phyloP scores from a whole-genome alignment of 805 yeast species.

The Soucietia sequanensis region DNA sequence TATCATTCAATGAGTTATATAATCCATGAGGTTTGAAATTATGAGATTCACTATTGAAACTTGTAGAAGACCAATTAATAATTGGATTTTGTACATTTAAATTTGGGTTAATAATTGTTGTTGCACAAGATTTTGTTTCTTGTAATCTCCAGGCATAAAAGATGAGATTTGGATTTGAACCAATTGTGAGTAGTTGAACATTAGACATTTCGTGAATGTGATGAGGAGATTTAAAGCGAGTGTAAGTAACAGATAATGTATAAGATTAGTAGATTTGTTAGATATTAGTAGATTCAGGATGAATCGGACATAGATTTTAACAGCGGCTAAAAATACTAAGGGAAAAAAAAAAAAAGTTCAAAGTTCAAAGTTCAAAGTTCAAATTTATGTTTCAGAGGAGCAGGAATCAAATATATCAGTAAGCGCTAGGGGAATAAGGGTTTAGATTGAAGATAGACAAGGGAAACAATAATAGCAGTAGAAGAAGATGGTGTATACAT shows the following conservation, averaged over 20 bases:
- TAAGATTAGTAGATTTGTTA: too few relatives aligned
- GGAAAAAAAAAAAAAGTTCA: too few relatives aligned
- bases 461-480: too few relatives aligned
- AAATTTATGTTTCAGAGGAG: too few relatives aligned
- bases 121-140: slow-evolving; percentile 36
- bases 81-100: background rate
- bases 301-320: too few relatives aligned
- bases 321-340: too few relatives aligned
- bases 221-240: too few relatives aligned
- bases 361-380: too few relatives aligned
- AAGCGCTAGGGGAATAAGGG: background rate
- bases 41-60: slow-evolving; percentile 2
- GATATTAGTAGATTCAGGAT: too few relatives aligned
- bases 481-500: too few relatives aligned
- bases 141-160: slow-evolving; percentile 61
- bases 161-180: slow-evolving; percentile 55
- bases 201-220: slow-evolving; percentile 19
- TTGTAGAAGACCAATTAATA: background rate
- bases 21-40: slow-evolving; percentile 4
- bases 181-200: slow-evolving; percentile 35
- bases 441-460: background rate
- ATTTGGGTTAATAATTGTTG: slow-evolving; percentile 39
- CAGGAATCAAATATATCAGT: too few relatives aligned
- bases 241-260: too few relatives aligned
- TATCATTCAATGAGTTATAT: slow-evolving; percentile 7